Percentiles rank a stretch among this genome's conserved stretches.
These are phyloP conservation scores for Symbiodinium natans DNA, from an alignment of 73 alveolate genomes.

Conservation along the genomic window DNA sequence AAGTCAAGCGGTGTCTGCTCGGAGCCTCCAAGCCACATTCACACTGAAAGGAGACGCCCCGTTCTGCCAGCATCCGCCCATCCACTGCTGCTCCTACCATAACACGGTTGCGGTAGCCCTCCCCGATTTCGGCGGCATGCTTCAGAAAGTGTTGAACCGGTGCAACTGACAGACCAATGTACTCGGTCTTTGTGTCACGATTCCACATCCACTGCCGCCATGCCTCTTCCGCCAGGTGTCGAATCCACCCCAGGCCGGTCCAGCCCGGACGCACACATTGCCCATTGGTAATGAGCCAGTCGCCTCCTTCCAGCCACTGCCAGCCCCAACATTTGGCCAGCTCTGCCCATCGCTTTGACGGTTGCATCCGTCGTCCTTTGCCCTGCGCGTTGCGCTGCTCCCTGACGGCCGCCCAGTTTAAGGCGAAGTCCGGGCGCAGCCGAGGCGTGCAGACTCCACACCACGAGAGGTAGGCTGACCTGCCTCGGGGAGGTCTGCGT, in stretches of 20 bases:
- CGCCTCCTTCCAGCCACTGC: neutral
- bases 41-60: neutral
- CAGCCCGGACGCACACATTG: neutral
- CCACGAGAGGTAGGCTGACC: neutral
- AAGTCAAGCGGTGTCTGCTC: neutral
- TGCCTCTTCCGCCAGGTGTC: neutral
- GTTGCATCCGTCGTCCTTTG: neutral
- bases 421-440: neutral
- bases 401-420: neutral
- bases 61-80: neutral
- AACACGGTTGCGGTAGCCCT: neutral
- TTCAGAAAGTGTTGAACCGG: neutral
- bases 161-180: neutral
- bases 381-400: neutral
- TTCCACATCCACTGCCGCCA: neutral
- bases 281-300: neutral
- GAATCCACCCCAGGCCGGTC: neutral
- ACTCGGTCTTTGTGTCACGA: neutral
- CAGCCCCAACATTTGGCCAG: neutral
- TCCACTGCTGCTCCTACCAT: neutral
- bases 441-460: neutral
- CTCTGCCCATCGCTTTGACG: neutral
- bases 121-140: neutral
- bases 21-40: neutral
- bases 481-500: neutral